Evolutionary conservation across 1,139 yeast genomes (phyloP).

Genomic region (Geotrichum citri-aurantii): DNA sequence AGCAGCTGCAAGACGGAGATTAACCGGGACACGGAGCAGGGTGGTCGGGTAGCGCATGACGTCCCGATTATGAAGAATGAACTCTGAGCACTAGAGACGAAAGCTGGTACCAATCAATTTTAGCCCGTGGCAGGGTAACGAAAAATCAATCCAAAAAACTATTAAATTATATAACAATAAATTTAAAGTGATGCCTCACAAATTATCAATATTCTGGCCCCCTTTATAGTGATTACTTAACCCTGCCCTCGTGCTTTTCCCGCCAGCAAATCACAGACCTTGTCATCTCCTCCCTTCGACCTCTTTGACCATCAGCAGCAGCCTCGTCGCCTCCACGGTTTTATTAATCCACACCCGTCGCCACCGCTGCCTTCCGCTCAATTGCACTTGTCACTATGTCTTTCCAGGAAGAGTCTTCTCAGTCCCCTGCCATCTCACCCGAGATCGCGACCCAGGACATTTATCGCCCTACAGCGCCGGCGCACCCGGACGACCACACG

Average conservation of each 20-base stretch:
- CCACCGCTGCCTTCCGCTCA: background rate
- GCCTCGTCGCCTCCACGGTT: background rate
- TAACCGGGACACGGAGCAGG: background rate
- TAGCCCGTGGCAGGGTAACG: background rate
- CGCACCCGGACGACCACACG: background rate
- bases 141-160: background rate
- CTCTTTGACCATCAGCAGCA: background rate
- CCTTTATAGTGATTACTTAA: background rate
- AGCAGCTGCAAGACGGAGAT: background rate
- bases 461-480: background rate
- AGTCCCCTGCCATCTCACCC: constrained; percentile 4
- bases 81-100: background rate
- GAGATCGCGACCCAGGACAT: constrained; percentile 8
- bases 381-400: background rate
- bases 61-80: background rate
- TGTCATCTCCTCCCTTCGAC: constrained; percentile 1
- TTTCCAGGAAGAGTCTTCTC: background rate
- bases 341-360: background rate
- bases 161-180: background rate
- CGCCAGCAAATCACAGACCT: constrained; percentile 9
- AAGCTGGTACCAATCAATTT: too few relatives aligned
- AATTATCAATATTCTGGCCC: background rate
- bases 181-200: too few relatives aligned
- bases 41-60: background rate
- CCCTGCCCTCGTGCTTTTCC: background rate